phyloP scores from a whole-genome alignment of 768 basidiomycete species.

The Rhodotorula toruloides region DNA sequence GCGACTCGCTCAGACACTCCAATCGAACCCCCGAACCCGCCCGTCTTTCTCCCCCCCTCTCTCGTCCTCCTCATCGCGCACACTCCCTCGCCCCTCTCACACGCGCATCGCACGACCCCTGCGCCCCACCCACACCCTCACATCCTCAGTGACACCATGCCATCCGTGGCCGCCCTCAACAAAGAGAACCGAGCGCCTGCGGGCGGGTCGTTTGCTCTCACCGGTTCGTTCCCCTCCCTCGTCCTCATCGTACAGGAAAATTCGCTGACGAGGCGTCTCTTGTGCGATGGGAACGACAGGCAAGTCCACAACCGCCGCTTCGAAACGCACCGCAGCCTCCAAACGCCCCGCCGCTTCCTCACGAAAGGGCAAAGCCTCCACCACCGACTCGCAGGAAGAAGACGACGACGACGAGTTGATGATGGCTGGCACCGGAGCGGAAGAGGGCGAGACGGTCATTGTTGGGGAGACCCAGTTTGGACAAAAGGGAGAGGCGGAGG shows the following conservation, averaged over 20 bases:
- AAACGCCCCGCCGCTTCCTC: not conserved
- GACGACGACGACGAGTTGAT: not conserved
- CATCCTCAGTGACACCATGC: not conserved
- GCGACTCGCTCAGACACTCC: not conserved
- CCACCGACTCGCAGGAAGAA: not conserved
- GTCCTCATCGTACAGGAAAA: not conserved
- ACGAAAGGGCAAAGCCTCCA: not conserved
- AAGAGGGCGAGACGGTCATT: constrained; percentile 7
- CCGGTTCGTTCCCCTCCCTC: not conserved
- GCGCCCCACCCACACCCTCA: not conserved
- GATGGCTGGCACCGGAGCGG: not conserved
- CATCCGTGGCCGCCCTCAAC: not conserved
- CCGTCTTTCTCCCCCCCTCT: not conserved
- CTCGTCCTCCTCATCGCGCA: not conserved
- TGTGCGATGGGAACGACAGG: not conserved
- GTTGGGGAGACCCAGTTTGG: constrained; percentile 25
- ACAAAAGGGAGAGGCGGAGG: not conserved
- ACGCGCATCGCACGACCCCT: not conserved
- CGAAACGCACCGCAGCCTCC: not conserved
- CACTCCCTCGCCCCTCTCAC: not conserved
- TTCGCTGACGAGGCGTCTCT: not conserved
- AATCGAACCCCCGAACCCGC: not conserved
- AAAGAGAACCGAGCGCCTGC: constrained; percentile 6
- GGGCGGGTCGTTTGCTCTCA: not conserved
- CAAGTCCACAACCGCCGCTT: not conserved